phyloP scores from a whole-genome alignment of 306 rosid genomes.

The Castanopsis chinensis region DNA sequence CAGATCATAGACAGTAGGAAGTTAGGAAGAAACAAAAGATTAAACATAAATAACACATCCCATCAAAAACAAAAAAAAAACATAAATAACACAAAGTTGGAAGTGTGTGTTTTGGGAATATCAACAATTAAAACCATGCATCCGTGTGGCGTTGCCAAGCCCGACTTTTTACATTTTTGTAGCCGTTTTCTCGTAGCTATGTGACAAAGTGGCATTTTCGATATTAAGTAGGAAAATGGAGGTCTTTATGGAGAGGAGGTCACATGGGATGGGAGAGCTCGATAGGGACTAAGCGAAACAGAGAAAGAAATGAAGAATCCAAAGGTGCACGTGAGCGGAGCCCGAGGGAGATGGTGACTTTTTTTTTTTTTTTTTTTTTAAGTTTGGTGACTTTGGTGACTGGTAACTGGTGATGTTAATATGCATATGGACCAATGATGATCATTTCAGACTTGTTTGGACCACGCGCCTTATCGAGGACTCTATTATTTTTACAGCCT shows the following conservation, averaged over 20 bases:
- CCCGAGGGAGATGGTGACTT: background rate
- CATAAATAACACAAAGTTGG: background rate
- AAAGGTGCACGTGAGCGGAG: conserved; percentile 36
- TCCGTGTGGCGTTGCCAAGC: background rate
- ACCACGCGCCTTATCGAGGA: background rate
- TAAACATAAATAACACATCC: background rate
- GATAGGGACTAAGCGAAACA: conserved; percentile 16
- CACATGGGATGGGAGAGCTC: conserved; percentile 45
- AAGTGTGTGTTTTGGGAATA: conserved; percentile 28
- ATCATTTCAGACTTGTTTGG: background rate
- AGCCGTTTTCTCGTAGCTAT: conserved; percentile 19
- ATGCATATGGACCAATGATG: background rate
- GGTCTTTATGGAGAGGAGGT: conserved; percentile 18
- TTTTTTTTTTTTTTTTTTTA: too few relatives aligned
- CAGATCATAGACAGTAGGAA: background rate
- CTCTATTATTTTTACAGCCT: background rate
- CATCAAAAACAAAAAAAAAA: too few relatives aligned
- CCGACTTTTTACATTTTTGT: background rate
- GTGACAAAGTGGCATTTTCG: conserved; percentile 23
- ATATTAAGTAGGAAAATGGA: conserved; percentile 14
- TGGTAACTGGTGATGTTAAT: background rate
- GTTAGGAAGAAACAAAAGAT: background rate
- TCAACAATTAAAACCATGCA: conserved; percentile 6
- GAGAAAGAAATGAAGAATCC: conserved; percentile 20
- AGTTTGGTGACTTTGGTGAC: too few relatives aligned